Conservation (phyloP, 2,329 filamentous ascomycete species). For the Phialemoniopsis sp. region DNA sequence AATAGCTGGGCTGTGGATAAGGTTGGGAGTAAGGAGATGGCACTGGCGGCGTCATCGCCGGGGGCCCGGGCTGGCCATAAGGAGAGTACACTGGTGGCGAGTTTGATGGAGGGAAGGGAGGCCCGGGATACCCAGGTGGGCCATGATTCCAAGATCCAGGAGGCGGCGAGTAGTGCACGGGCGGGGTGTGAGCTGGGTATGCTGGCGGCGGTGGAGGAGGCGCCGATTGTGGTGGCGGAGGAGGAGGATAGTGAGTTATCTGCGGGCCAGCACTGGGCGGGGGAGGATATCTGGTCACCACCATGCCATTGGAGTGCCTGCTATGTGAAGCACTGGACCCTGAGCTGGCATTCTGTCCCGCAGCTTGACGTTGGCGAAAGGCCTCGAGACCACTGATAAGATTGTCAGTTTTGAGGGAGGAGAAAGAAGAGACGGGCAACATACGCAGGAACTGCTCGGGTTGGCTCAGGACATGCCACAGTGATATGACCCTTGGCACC, state of each 20-base stretch:
- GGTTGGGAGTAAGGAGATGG: not conserved
- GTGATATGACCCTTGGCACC: conserved; percentile 46
- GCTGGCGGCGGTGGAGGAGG: conserved; percentile 7
- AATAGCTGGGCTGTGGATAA: conserved; percentile 1
- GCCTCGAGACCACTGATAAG: conserved; percentile 15
- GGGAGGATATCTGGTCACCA: conserved; percentile 30
- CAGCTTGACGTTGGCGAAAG: conserved; percentile 14
- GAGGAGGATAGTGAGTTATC: conserved; percentile 15
- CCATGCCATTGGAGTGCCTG: conserved; percentile 28
- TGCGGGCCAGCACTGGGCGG: conserved; percentile 27
- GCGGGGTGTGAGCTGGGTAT: not conserved
- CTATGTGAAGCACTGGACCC: conserved; percentile 21
- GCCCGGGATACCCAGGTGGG: not conserved
- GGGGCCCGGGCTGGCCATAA: not conserved
- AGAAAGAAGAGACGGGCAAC: conserved; percentile 17
- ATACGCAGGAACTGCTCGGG: conserved; percentile 45
- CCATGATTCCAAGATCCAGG: conserved; percentile 2
- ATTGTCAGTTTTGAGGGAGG: conserved; percentile 7
- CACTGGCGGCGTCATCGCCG: not conserved
- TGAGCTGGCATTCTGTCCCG: conserved; percentile 3
- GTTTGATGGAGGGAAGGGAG: not conserved
- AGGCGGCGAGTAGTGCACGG: conserved; percentile 4
- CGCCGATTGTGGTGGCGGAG: not conserved
- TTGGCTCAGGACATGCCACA: conserved; percentile 47
- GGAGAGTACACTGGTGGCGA: conserved; percentile 1